Base-by-base conservation (phyloP, 1,284 basidiomycete species). In the Malassezia psittaci region DNA sequence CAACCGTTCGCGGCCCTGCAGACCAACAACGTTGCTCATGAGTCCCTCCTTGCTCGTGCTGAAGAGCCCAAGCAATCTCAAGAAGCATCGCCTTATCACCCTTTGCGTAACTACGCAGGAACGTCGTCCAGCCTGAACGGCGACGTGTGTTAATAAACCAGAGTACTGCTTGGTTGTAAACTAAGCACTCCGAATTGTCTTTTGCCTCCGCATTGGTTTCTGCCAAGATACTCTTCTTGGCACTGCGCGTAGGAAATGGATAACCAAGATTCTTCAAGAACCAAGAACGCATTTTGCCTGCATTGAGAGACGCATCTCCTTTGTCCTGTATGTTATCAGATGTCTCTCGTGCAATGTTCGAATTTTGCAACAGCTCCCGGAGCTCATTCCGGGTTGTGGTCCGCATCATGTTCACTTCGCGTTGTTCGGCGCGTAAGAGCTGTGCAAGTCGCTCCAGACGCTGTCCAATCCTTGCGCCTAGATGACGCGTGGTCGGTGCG, bases 61-160 rank as follows among this genome's bases (percentile, higher is more conserved):
- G 34, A 9, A 57, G 19, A 5, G 55, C 50, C 51, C 46, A 48
- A 2, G 51, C 55, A 13, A 57, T 32, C 21, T 57, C 40, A 2
- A 52, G 5, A 48, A 67, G 53, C 48, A 60, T 64, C 47, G 52
- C 21, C n/a, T 62, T 61, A 33, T 68, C 65, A n/a, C 54, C 53
- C 13, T 48, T 36, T 0, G 65, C 65, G 29, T 62, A 72, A 11
- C 57, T 57, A 18, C 60, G 61, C 2, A 59, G 45, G 52, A 71
- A 71, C 12, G 51, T 16, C 2, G 68, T 67, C 68, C 70, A 74
- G 15, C 68, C 68, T 6, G 61, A 67, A 13, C 72, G 67, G 7
- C 72, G 64, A 42, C 72, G 67, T 15, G 64, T 61, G 51, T 74
- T 74, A 55, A 69, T 74, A 61, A 69, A 74, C 72, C 72, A 74